Base-by-base conservation (phyloP, 169 alveolate genomes). In the Toxoplasma gondii region DNA sequence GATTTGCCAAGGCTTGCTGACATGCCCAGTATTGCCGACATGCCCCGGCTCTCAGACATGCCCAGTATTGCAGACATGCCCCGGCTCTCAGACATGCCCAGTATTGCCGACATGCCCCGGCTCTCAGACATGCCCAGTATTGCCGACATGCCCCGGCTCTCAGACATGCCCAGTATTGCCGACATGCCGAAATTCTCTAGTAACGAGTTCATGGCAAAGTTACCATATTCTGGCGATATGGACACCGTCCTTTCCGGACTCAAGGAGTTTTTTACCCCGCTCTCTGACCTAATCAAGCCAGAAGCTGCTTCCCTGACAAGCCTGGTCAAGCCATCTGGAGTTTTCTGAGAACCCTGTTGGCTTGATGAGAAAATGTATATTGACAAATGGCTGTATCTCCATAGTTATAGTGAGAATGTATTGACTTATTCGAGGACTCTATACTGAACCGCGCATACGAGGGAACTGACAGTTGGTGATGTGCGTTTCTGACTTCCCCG, bases 21-120 rank as follows among this genome's bases (percentile, higher is more conserved):
- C 31, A n/a, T 78, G 22, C 86, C 86, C 12, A 17, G 41, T 19
- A 12, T 78, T 12, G 44, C 86, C 12, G 86, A 78, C 12, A 78
- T 78, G 41, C 86, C 86, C 12, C 34, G 86, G 41, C 86, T 78
- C 38, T 17, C 43, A 12, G 86, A 78, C 86, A 78, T 78, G 86
- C 86, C 86, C 22, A 17, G 44, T 17, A 17, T 78, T 17, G 38
- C 43, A 17, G 86, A 78, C 43, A 17, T 78, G 86, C 86, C 86
- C 38, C 22, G 41, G 38, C 86, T 78, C 43, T 34, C 86, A 34
- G 88, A 80, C 44, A 4, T 80, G 88, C 88, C 41, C 58, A 34
- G 53, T 5, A 80, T 80, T 17, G 53, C 45, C 31, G 88, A 80
- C 49, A 80, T 80, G 88, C 88, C 88, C 49, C 4, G 88, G 53